Evolutionary conservation across 805 yeast genomes (phyloP).

Genomic region (Saccharomyces kudriavzevii): DNA sequence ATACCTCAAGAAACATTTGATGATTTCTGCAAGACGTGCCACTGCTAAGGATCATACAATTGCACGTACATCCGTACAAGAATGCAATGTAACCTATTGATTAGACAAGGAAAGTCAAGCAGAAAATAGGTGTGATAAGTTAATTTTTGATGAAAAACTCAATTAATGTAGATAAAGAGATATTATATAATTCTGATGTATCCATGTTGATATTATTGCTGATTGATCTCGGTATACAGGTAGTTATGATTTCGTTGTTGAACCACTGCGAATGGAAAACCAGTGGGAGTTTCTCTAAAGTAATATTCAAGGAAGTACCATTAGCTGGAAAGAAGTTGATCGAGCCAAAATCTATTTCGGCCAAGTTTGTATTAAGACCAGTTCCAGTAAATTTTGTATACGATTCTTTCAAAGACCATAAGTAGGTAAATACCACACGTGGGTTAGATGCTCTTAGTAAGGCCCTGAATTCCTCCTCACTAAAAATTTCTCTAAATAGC

Average conservation of each 20-base stretch:
- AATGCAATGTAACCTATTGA: neutral
- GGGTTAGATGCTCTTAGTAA: conserved; percentile 16
- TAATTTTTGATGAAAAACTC: neutral
- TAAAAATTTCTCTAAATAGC: conserved; percentile 38
- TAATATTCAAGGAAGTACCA: neutral
- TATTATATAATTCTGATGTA: neutral
- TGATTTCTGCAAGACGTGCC: neutral
- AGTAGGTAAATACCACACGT: conserved; percentile 40
- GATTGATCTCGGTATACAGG: conserved; percentile 4
- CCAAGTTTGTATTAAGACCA: conserved; percentile 41
- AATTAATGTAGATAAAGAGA: neutral
- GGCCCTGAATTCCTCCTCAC: conserved; percentile 29
- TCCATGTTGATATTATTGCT: neutral
- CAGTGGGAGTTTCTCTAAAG: conserved; percentile 7
- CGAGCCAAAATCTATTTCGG: conserved; percentile 23
- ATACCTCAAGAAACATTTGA: conserved; percentile 12
- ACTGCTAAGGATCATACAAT: neutral
- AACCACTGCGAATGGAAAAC: conserved; percentile 22
- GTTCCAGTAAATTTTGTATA: conserved; percentile 59
- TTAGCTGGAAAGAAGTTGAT: conserved; percentile 3
- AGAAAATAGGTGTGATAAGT: neutral
- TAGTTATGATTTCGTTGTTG: conserved; percentile 10
- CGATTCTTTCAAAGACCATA: conserved; percentile 78
- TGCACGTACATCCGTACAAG: neutral
- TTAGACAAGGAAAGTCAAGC: neutral